Evolutionary conservation across 1,139 yeast genomes (phyloP).

Genomic region (Blastobotrys illinoisensis): DNA sequence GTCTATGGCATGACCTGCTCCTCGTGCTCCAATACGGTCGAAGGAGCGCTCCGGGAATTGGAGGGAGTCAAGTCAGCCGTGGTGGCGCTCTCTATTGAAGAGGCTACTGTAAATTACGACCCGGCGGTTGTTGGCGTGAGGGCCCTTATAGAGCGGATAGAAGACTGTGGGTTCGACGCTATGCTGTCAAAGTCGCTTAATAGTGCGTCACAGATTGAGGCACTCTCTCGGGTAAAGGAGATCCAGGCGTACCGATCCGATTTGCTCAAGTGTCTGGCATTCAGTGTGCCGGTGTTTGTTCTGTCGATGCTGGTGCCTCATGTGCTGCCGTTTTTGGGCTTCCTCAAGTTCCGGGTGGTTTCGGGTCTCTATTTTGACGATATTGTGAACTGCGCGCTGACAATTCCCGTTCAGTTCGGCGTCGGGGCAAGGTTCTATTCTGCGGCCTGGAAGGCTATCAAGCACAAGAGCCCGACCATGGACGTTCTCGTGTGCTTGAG

Average conservation of each 20-base stretch:
- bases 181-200: slow-evolving; percentile 39
- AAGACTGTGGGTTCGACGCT: slow-evolving; percentile 47
- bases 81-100: slow-evolving; percentile 39
- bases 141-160: slow-evolving; percentile 45
- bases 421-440: slow-evolving; percentile 60
- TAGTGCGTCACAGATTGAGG: slow-evolving; percentile 57
- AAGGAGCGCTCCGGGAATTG: slow-evolving; percentile 38
- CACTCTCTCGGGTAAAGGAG: slow-evolving; percentile 66
- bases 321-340: slow-evolving; percentile 22
- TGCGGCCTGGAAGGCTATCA: slow-evolving; percentile 60
- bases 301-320: slow-evolving; percentile 46
- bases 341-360: slow-evolving; percentile 22
- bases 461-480: slow-evolving; percentile 85
- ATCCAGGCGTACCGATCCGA: slow-evolving; percentile 61
- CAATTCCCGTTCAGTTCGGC: slow-evolving; percentile 63
- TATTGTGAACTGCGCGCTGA: slow-evolving; percentile 54
- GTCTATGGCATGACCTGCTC: slow-evolving; percentile 61
- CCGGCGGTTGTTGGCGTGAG: slow-evolving; percentile 50
- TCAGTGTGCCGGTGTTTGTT: slow-evolving; percentile 62
- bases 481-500: slow-evolving; percentile 85
- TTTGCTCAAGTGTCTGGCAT: slow-evolving; percentile 45
- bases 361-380: slow-evolving; percentile 41
- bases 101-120: slow-evolving; percentile 44
- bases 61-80: slow-evolving; percentile 44
- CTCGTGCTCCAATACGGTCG: slow-evolving; percentile 50